phyloP scores from a whole-genome alignment of 805 yeast species.

The Cyberlindnera maclurae region DNA sequence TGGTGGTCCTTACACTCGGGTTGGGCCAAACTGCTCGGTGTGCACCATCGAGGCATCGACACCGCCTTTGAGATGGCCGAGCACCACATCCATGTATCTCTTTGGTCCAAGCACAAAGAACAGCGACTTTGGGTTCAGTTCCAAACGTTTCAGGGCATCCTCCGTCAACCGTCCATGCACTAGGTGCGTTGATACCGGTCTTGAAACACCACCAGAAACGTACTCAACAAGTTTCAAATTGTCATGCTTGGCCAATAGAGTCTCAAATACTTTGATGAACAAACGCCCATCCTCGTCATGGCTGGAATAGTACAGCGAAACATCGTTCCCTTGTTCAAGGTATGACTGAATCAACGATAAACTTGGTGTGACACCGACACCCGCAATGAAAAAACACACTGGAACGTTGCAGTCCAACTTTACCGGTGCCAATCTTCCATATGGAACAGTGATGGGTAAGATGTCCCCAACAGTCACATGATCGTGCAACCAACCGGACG shows the following conservation, averaged over 20 bases:
- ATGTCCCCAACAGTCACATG: slow-evolving; percentile 40
- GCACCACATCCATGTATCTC: slow-evolving; percentile 12
- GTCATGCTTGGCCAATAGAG: slow-evolving; percentile 7
- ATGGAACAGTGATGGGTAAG: slow-evolving; percentile 49
- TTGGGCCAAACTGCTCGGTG: slow-evolving; percentile 22
- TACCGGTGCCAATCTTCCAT: slow-evolving; percentile 39
- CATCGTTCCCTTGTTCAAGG: slow-evolving; percentile 11
- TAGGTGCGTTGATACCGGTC: background rate
- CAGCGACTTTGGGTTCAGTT: background rate
- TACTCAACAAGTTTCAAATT: slow-evolving; percentile 12
- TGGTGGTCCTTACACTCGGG: slow-evolving; percentile 11
- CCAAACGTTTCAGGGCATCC: slow-evolving; percentile 4
- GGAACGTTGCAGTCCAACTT: slow-evolving; percentile 17
- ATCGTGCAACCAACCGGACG: slow-evolving; percentile 45
- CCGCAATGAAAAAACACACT: slow-evolving; percentile 46
- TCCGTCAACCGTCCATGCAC: background rate
- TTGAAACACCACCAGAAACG: slow-evolving; percentile 3
- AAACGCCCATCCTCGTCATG: slow-evolving; percentile 7
- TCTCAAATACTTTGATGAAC: slow-evolving; percentile 12
- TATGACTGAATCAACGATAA: slow-evolving; percentile 41
- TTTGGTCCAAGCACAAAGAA: slow-evolving; percentile 22
- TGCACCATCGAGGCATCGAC: slow-evolving; percentile 11
- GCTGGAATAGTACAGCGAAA: slow-evolving; percentile 13
- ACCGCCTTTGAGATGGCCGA: slow-evolving; percentile 1
- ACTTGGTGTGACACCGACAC: slow-evolving; percentile 64